Evolutionary conservation across 345 rosid genomes (phyloP), one percentile per base, ranked within the genome.

Genomic region (Citrus australasica): DNA sequence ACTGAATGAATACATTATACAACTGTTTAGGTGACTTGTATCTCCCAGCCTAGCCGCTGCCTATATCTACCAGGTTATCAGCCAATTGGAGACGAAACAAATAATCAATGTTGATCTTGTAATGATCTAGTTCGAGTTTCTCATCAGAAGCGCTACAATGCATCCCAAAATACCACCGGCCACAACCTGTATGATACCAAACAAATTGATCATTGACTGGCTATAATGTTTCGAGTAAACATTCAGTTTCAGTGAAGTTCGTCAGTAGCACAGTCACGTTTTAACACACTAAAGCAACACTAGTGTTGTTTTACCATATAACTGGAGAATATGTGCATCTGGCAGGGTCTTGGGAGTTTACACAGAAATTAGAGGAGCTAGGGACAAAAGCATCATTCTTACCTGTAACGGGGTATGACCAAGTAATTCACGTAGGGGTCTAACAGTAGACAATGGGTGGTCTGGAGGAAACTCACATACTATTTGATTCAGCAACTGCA

Each of bases 371-470:
- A 76, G 70, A 35, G 3, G 40, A 46, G 48, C 73, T 40, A 69
- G 46, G 56, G 48, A 69, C 30, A 27, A 9, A 32, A 16, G 14
- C 61, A 35, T 28, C 14, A 9, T 24, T 42, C 22, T 71, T 75
- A 93, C 98, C 98, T 95, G 98, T 72, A 93, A 82, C 33, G 98
- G 99, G 69, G 98, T 95, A 84, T 93, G 99, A 71, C 99, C 99
- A 74, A 95, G 98, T 72, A 93, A 84, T 84, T 95, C 99, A 17
- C 96, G 97, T 76, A 95, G 86, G 73, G 99, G 99, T 87, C 93
- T 88, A 76, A 83, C 87, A 73, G 76, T 92, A 78, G 99, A 86
- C 77, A 95, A 82, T 0, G 99, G 99, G 79, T 95, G 98, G 73
- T 95, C 99, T 28, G 98, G 94, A 32, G 99, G 98, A 83, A 95